phyloP scores from a whole-genome alignment of 2,329 filamentous ascomycete genomes.

The Akanthomyces muscarius region DNA sequence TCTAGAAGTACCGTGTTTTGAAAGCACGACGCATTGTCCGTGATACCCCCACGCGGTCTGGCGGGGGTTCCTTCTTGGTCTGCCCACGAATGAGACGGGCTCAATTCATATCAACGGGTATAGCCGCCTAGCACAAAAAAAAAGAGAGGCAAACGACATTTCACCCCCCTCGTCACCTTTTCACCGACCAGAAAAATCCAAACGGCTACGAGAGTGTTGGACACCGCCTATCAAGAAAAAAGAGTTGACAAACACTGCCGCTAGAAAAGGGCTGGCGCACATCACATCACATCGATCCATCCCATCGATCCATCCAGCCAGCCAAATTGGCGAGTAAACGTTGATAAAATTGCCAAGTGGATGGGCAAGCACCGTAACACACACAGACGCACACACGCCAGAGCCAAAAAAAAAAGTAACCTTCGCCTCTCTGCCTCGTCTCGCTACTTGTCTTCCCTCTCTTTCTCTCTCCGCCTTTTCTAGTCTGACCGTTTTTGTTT shows the following conservation, averaged over 20 bases:
- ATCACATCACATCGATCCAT: not conserved
- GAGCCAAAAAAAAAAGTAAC: not conserved
- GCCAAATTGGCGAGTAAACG: no score
- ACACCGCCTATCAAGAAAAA: no score
- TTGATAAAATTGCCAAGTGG: conserved; percentile 1
- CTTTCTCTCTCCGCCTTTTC: not conserved
- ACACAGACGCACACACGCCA: conserved; percentile 1
- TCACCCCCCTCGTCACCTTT: not conserved
- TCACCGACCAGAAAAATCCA: no score
- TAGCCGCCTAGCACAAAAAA: not conserved
- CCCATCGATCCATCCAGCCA: not conserved
- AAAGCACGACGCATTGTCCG: not conserved
- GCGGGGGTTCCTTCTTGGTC: not conserved
- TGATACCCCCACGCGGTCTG: not conserved
- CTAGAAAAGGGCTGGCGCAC: not conserved
- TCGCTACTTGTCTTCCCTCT: not conserved
- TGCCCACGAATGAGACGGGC: not conserved
- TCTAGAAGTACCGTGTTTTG: not conserved
- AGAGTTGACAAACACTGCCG: no score
- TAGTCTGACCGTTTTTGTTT: not conserved
- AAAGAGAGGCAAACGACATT: not conserved
- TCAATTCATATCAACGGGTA: not conserved
- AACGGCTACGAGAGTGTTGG: no score
- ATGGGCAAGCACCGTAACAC: conserved; percentile 4
- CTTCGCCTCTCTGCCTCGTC: conserved; percentile 16